These are phyloP conservation scores for Lasiodiplodia hormozganensis DNA, from an alignment of 2,329 filamentous ascomycete species.

Conservation along the genomic window DNA sequence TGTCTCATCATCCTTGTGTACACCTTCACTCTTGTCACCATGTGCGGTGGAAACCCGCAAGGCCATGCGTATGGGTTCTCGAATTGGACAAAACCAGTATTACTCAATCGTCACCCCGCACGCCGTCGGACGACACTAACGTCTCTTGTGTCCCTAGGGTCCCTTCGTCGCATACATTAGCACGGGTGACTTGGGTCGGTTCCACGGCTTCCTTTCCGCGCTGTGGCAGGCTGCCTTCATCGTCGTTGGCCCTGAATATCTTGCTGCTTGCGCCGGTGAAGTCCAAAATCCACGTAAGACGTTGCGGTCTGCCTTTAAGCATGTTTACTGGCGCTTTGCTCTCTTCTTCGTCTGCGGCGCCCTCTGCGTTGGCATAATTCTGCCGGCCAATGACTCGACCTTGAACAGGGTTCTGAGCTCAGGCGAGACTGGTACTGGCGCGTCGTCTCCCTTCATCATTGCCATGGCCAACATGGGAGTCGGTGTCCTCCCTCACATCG, in stretches of 20 bases:
- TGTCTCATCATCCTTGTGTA: conserved; percentile 74
- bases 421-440: neutral
- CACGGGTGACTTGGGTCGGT: conserved; percentile 63
- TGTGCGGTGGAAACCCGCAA: neutral
- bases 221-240: conserved; percentile 72
- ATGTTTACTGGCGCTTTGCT: conserved; percentile 78
- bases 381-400: conserved; percentile 66
- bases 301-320: conserved; percentile 75
- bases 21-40: conserved; percentile 61
- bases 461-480: conserved; percentile 54
- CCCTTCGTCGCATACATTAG: conserved; percentile 69
- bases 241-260: conserved; percentile 76
- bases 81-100: conserved; percentile 69
- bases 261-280: conserved; percentile 78
- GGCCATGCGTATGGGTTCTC: conserved; percentile 65
- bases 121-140: neutral
- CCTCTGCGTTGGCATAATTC: conserved; percentile 75
- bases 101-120: no score
- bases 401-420: conserved; percentile 52
- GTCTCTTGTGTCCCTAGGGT: conserved; percentile 37
- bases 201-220: conserved; percentile 73
- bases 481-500: conserved; percentile 61
- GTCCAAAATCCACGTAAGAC: conserved; percentile 74
- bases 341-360: conserved; percentile 66
- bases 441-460: conserved; percentile 64